These are phyloP conservation scores for Magnaporthiopsis incrustans DNA, from an alignment of 2,329 filamentous ascomycete genomes.

Conservation along the genomic window DNA sequence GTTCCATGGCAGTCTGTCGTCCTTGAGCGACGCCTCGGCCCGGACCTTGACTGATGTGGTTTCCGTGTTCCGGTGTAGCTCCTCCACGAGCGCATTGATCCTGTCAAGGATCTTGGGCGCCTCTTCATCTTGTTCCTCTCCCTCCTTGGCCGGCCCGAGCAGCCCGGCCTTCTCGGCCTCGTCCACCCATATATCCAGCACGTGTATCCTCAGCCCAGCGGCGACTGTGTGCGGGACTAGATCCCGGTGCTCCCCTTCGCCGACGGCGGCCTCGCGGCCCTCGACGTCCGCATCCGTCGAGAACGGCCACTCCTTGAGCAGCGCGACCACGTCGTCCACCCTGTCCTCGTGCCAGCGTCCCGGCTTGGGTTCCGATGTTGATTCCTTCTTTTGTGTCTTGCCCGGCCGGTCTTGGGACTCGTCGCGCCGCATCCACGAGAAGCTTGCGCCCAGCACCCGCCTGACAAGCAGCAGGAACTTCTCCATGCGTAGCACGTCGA, in stretches of 20 bases:
- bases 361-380: neutral
- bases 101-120: slow-evolving; percentile 40
- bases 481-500: slow-evolving; percentile 75
- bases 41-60: slow-evolving; percentile 65
- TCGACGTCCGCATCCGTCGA: slow-evolving; percentile 25
- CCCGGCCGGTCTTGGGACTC: slow-evolving; percentile 7
- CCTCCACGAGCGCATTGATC: slow-evolving; percentile 48
- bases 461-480: slow-evolving; percentile 86
- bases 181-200: slow-evolving; percentile 81
- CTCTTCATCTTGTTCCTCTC: slow-evolving; percentile 22
- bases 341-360: slow-evolving; percentile 15
- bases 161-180: slow-evolving; percentile 30
- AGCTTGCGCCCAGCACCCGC: slow-evolving; percentile 65
- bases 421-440: slow-evolving; percentile 36
- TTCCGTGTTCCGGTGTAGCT: slow-evolving; percentile 46
- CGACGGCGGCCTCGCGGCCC: slow-evolving; percentile 24
- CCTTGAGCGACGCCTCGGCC: slow-evolving; percentile 61
- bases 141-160: slow-evolving; percentile 28
- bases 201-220: slow-evolving; percentile 78
- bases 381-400: slow-evolving; percentile 22
- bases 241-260: slow-evolving; percentile 34
- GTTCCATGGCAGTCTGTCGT: slow-evolving; percentile 66
- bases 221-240: slow-evolving; percentile 42
- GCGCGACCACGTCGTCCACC: slow-evolving; percentile 25
- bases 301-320: slow-evolving; percentile 37